Percentiles rank a stretch among this genome's conserved stretches.
These are phyloP conservation scores for Vanderwaltozyma polyspora DNA, from an alignment of 805 yeast genomes.

Conservation along the genomic window DNA sequence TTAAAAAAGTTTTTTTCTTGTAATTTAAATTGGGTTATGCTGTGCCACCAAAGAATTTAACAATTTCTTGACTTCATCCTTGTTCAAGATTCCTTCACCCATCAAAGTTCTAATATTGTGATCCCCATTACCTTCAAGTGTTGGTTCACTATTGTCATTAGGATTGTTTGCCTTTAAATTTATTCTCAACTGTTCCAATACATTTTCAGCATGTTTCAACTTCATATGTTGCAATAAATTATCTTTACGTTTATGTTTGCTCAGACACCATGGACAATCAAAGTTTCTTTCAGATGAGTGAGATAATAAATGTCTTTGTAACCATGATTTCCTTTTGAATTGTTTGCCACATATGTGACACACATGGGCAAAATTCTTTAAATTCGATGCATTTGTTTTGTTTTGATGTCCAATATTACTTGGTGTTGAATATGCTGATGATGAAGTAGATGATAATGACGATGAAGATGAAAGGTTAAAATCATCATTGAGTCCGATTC, in stretches of 20 bases:
- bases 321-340: constrained; percentile 25
- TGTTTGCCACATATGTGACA: constrained; percentile 24
- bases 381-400: no score
- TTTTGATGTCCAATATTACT: no score
- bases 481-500: no score
- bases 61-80: constrained; percentile 22
- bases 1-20: no score
- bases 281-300: constrained; percentile 21
- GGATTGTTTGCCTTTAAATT: background rate
- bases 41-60: constrained; percentile 9
- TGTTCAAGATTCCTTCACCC: constrained; percentile 17
- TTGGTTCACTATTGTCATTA: background rate
- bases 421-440: no score
- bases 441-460: no score
- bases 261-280: constrained; percentile 23
- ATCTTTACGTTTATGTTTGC: constrained; percentile 26
- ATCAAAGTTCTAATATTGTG: constrained; percentile 15
- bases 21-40: no score
- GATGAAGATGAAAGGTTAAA: no score
- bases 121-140: no score
- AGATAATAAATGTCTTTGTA: constrained; percentile 22
- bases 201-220: constrained; percentile 15
- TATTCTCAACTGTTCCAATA: background rate
- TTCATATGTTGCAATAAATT: constrained; percentile 25
- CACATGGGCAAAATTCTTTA: no score